Evolutionary conservation across 345 rosid genomes (phyloP).

Genomic region (Ceriops zippeliana): DNA sequence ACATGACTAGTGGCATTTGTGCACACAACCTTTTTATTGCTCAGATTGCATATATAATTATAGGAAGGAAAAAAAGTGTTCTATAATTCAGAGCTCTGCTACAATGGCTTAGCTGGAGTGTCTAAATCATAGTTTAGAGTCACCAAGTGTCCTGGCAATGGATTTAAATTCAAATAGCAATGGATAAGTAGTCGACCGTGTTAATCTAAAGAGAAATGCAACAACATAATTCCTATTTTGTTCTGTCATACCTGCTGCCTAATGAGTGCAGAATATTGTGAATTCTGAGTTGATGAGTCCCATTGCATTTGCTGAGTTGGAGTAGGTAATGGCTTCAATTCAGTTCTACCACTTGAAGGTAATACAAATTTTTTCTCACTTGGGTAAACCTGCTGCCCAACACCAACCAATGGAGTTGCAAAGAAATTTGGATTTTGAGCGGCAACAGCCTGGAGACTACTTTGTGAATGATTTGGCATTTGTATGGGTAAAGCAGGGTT

Average conservation of each 20-base stretch:
- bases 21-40: no score
- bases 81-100: no score
- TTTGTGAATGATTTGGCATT: conserved; percentile 25
- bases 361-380: conserved; percentile 32
- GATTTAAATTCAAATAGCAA: neutral
- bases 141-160: no score
- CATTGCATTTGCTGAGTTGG: conserved; percentile 24
- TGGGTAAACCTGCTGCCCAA: conserved; percentile 37
- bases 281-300: conserved; percentile 13
- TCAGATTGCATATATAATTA: no score
- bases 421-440: conserved; percentile 35
- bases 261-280: conserved; percentile 22
- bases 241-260: conserved; percentile 25
- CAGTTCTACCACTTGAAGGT: conserved; percentile 25
- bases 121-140: no score
- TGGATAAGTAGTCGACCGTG: neutral
- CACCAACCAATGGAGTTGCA: conserved; percentile 41
- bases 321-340: conserved; percentile 15
- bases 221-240: neutral
- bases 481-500: conserved; percentile 36
- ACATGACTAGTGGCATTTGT: no score
- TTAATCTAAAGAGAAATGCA: neutral
- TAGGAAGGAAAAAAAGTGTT: no score
- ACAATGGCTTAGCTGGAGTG: no score
- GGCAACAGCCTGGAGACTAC: conserved; percentile 6